A percentile compares a stretch with the other conserved stretches of the same genome.
Conservation (phyloP, 768 basidiomycete genomes). For the Pholiota microspora region DNA sequence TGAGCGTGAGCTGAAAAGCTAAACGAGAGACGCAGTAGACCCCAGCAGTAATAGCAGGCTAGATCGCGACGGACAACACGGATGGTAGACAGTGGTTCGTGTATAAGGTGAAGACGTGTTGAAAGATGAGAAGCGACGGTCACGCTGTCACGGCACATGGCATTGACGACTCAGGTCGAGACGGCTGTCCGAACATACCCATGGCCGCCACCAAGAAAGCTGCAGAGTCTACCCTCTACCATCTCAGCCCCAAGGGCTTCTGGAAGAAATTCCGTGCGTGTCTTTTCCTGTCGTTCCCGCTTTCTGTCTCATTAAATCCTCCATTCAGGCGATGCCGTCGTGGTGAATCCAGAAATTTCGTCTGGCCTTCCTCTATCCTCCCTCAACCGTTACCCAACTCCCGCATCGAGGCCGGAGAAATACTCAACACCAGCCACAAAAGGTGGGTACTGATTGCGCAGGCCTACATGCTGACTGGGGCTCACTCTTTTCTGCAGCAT, state of each 20-base stretch:
- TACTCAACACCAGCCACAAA: conserved; percentile 88
- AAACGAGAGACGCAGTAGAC: not conserved
- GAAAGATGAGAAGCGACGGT: no score
- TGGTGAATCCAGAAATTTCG: conserved; percentile 89
- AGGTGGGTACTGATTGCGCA: conserved; percentile 42
- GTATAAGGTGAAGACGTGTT: not conserved
- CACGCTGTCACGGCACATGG: conserved; percentile 8
- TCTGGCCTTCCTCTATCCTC: conserved; percentile 79
- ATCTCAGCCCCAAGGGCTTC: conserved; percentile 85
- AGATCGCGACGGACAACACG: not conserved
- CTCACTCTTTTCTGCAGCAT: conserved; percentile 45
- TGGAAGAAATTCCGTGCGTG: conserved; percentile 94
- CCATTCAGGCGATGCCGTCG: conserved; percentile 71
- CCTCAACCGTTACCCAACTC: conserved; percentile 79
- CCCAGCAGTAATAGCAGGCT: not conserved
- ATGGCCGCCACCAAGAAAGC: conserved; percentile 79
- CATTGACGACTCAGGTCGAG: not conserved
- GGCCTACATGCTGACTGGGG: not conserved
- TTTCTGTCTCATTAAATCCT: conserved; percentile 3
- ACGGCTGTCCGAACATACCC: conserved; percentile 24
- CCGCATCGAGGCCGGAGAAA: conserved; percentile 83
- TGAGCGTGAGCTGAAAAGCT: not conserved
- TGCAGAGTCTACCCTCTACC: conserved; percentile 89
- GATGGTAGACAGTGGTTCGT: not conserved
- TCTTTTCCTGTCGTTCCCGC: not conserved